Base-by-base conservation (phyloP, 805 yeast species). In the Lipomyces spencermartinsiae region DNA sequence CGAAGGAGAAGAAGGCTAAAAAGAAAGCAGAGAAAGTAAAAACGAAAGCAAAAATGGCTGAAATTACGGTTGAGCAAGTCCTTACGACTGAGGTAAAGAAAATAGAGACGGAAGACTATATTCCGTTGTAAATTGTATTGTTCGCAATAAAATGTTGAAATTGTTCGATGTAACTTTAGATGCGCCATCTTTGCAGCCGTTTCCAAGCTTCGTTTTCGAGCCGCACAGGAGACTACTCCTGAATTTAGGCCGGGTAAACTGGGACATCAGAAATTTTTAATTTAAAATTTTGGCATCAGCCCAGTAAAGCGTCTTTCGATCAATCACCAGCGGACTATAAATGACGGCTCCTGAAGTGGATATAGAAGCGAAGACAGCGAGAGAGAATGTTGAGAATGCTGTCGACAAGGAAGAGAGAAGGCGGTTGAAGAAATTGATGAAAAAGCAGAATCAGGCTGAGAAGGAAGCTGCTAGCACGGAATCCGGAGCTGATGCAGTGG, bases 381-480 rank as follows among this genome's bases (percentile, higher is more conserved):
- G 73, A 71, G 73, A 73, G 51, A 71, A 72, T 64, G 75, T 70
- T 64, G 73, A 73, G 58, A 72, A 73, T 62, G 72, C 71, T 33
- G 75, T 74, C 60, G 74, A 75, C 65, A 70, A 71, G 58, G 73
- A 71, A 49, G 71, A 73, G 72, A 73, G 77, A 51, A 74, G 74
- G 68, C 70, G 75, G 66, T 68, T 73, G 61, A 70, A 74, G 25
- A 74, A 77, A 67, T 69, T 74, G 63, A 73, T 71, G 55, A 80
- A 80, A 74, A 80, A 81, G 68, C 79, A 79, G 55, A 75, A 79
- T 63, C 78, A 78, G 62, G 79, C 79, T 33, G 80, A 72, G 77
- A 82, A 79, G 67, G 81, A 83, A 70, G 80, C 71, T 67, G 74
- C 72, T 71, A 78, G 73, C 68, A 62, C 69, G 39, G 80, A 80